These are phyloP conservation scores for Raphidocelis subcapitata DNA, from an alignment of 139 green algal species.

Conservation along the genomic window DNA sequence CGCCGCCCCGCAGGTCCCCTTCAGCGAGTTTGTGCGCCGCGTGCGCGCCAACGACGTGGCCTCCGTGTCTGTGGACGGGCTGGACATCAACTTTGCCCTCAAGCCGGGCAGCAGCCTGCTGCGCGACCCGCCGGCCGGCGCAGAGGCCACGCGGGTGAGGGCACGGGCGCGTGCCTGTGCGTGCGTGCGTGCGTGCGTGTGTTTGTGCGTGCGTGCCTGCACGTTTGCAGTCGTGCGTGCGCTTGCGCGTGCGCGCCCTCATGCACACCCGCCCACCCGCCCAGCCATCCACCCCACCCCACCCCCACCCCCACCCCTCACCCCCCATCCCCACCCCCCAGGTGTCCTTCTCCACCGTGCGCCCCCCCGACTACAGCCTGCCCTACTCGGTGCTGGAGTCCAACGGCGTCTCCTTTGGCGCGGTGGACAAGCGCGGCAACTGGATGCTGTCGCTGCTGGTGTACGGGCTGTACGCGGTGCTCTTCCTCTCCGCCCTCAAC, in stretches of 20 bases:
- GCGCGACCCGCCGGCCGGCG: background rate
- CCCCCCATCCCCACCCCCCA: background rate
- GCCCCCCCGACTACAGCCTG: constrained; percentile 73
- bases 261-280: no score
- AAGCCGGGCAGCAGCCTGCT: constrained; percentile 31
- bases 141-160: background rate
- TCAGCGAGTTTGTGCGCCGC: constrained; percentile 72
- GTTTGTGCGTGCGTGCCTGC: no score
- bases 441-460: constrained; percentile 63
- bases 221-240: no score
- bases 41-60: constrained; percentile 71
- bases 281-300: background rate
- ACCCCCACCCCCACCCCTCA: background rate
- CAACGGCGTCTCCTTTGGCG: constrained; percentile 70
- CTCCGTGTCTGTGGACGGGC: constrained; percentile 72
- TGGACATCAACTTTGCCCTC: constrained; percentile 54
- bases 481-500: constrained; percentile 68
- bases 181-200: no score
- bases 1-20: constrained; percentile 50
- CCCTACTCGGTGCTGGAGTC: constrained; percentile 71
- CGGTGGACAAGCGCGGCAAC: constrained; percentile 58
- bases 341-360: constrained; percentile 67
- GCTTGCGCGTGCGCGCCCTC: no score
- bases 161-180: no score
- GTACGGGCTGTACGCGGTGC: constrained; percentile 58